A percentile compares a stretch with the other conserved stretches of the same genome.
Evolutionary conservation across 768 basidiomycete genomes (phyloP).

Genomic region (Termitomyces sp.): DNA sequence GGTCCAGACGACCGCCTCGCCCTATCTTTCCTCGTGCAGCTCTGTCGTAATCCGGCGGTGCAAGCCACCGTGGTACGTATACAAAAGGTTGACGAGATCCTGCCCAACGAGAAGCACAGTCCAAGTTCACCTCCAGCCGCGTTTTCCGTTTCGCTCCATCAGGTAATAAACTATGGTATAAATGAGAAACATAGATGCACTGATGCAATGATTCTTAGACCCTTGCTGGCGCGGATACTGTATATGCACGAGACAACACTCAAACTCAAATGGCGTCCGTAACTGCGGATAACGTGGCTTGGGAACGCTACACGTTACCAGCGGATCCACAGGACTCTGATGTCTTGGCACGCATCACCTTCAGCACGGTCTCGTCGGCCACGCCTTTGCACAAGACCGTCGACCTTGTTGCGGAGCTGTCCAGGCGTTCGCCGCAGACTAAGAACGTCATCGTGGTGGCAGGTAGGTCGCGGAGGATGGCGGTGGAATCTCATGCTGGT

Average conservation of each 20-base stretch:
- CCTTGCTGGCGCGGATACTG: slow-evolving; percentile 55
- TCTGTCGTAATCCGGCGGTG: slow-evolving; percentile 51
- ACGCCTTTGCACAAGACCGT: slow-evolving; percentile 53
- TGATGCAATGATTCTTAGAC: slow-evolving; percentile 25
- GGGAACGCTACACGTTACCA: slow-evolving; percentile 54
- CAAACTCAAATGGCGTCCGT: slow-evolving; percentile 67
- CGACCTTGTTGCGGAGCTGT: slow-evolving; percentile 31
- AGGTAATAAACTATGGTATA: slow-evolving; percentile 17
- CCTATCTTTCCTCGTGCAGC: slow-evolving; percentile 76
- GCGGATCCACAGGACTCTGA: slow-evolving; percentile 22
- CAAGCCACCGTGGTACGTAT: slow-evolving; percentile 74
- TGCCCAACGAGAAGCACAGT: slow-evolving; percentile 17
- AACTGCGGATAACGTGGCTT: slow-evolving; percentile 76
- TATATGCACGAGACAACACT: slow-evolving; percentile 62
- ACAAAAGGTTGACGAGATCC: slow-evolving; percentile 34
- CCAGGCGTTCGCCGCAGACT: slow-evolving; percentile 21
- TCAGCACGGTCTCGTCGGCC: slow-evolving; percentile 43
- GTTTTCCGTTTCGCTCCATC: slow-evolving; percentile 17
- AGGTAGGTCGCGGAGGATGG: slow-evolving; percentile 73
- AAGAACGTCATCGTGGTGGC: slow-evolving; percentile 55
- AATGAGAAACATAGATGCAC: not conserved
- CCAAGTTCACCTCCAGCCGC: not conserved
- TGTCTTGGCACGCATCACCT: slow-evolving; percentile 50
- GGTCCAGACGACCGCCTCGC: slow-evolving; percentile 92
- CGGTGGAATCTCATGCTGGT: slow-evolving; percentile 45